Evolutionary conservation across 305 asterid species (phyloP), one percentile per base, ranked within the genome.

Genomic region (Ilex paraguariensis): DNA sequence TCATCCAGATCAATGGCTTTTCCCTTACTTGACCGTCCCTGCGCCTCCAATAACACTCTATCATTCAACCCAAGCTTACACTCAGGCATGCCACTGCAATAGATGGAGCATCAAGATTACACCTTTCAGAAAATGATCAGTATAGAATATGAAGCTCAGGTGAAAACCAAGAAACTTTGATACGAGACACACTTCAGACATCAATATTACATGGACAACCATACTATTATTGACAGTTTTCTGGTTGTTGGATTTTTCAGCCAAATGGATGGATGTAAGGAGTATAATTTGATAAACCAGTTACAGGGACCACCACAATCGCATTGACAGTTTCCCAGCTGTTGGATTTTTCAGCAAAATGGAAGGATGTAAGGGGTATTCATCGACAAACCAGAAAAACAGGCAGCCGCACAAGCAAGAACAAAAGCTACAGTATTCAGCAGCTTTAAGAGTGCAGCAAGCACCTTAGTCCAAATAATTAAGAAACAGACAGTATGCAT

Each of bases 71-170:
- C 97, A 73, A 92, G 91, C 86, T 92, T 90, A 67, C 98, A 92
- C 81, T 90, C 98, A 28, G 97, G 98, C 98, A 92, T 92, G 68
- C 98, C 98, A 79, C 98, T 92, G 91, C 79, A 79, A 76, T 32
- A 36, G 62, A 73, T 63, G 59, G 54, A 72, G 49, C 72, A 76
- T 12, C 6, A 54, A 16, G 7, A 15, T 21, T 10, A 30, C 9
- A 54, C 11, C n/a, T 54, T 54, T 12, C 53, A 7, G 4, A 49
- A n/a, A 12, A 1, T 52, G 28, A 16, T 52, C 56, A 15, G 10
- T 17, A 52, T 3, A 52, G 56, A 52, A 14, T 16, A 52, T 6
- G 28, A 52, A 17, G 31, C 56, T 52, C 28, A 5, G n/a, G 31
- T 52, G 30, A 52, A 52, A 21, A n/a, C 56, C 3, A 17, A 52